Conservation (phyloP, 2,329 filamentous ascomycete genomes). For the Plectosphaerella plurivora region DNA sequence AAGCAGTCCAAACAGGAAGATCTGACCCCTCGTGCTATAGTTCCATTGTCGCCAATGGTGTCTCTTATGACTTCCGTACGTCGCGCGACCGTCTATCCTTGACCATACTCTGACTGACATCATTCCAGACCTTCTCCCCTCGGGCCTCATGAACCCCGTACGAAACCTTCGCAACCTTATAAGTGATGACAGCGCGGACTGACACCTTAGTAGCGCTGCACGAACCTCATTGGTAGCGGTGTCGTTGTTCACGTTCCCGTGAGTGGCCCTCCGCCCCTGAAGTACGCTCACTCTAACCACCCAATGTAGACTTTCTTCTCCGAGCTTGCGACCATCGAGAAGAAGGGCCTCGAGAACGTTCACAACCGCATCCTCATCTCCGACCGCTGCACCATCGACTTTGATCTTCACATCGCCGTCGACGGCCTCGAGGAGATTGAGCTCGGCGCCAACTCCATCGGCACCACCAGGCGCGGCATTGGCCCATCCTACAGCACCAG, state of each 20-base stretch:
- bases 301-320: neutral
- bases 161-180: neutral
- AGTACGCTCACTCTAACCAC: neutral
- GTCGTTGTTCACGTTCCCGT: neutral
- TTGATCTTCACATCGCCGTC: slow-evolving; percentile 62
- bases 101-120: neutral
- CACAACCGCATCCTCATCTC: slow-evolving; percentile 55
- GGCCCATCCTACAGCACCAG: slow-evolving; percentile 38
- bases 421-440: slow-evolving; percentile 64
- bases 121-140: neutral
- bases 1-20: neutral
- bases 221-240: neutral
- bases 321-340: neutral
- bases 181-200: neutral
- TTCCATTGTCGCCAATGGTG: neutral
- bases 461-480: slow-evolving; percentile 1
- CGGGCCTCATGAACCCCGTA: slow-evolving; percentile 1
- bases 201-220: neutral
- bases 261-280: neutral
- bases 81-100: too few species aligned
- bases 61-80: neutral
- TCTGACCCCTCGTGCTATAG: neutral
- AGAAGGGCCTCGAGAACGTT: slow-evolving; percentile 28
- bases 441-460: slow-evolving; percentile 26
- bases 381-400: slow-evolving; percentile 59